Base-by-base conservation (phyloP, 1,284 basidiomycete genomes). In the Hymenochaete sp. region DNA sequence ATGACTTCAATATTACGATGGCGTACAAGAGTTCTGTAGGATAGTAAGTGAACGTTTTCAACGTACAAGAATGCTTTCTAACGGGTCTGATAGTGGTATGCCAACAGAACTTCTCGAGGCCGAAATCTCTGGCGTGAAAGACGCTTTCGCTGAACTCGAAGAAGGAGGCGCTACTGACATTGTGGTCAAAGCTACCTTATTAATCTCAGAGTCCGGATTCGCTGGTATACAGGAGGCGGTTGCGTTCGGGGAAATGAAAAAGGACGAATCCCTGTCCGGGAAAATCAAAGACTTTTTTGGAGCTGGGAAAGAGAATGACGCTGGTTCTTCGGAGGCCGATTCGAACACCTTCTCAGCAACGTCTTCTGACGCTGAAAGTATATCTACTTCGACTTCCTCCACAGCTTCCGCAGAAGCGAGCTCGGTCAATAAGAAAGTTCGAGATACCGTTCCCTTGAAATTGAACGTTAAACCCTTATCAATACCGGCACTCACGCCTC, bases 281-380 rank as follows among this genome's bases (percentile, higher is more conserved):
- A 89, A 83, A 66, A 64, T 96, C 51, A 93, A 93, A 66, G 81
- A 79, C 28, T 66, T 96, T 50, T 93, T 95, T 58, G 82, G 82
- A 33, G 79, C 73, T 10, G 42, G 42, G 18, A 32, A 36, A 26
- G 48, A 44, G 16, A 37, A 21, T 9, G 24, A 46, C 5, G 40
- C 45, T 31, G 48, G 43, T 21, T 22, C 44, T 6, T 68, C 71
- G 46, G 67, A 72, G 1, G 56, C 65, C 8, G 55, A 56, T 24
- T 53, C 55, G 19, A 53, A 51, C 1, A 44, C 42, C 25, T 44
- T 38, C 43, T 35, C 45, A 31, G 27, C 16, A 9, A 28, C 24
- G 36, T 14, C 28, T 24, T 3, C 38, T 8, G 33, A 18, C 25
- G 37, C 53, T 16, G 28, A 31, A 14, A 14, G 14, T 31, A 31